Base-by-base conservation (phyloP, 352 stramenopile genomes). In the Phytophthora tubulina region DNA sequence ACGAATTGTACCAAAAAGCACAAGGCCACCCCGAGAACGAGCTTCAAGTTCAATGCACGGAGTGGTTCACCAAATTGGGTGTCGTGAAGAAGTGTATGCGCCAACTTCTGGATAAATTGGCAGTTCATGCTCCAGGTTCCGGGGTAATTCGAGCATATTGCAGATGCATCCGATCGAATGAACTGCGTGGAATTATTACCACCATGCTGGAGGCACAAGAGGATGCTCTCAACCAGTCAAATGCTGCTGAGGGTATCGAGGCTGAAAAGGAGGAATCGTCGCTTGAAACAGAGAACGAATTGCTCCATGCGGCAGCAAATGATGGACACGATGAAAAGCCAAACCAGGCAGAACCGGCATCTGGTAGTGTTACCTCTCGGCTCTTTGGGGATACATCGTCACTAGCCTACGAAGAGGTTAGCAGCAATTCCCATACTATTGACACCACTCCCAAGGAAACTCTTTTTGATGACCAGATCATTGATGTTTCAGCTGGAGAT, bases 81-180 rank as follows among this genome's bases (percentile, higher is more conserved):
- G 50, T 78, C 7, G 71, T 89, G 32, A 93, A 93, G 59, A 84
- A 82, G 17, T 87, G 79, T 27, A 80, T 91, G 72, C 73, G 83
- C 3, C 74, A 88, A 52, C 63, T 93, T 9, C 58, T 93, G 3
- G 69, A 88, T 21, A 88, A 86, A 51, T 63, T 93, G 15, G 81
- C 92, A 15, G 31, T 48, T 15, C 70, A 90, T 48, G 73, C 57
- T 8, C 84, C 77, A 3, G 84, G 84, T 0, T 92, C 85, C 15
- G 63, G 67, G 0, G 73, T 75, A 13, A 86, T 93, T 53, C 70
- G 79, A 49, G 73, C 79, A 0, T 91, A 84, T 67, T 91, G 84
- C 30, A 61, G 70, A 1, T 79, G 62, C 6, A 50, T 93, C 9
- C 76, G 85, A 27, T 68, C 72, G 1, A 80, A 73, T 11, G 80